Conservation (phyloP, 371 early-diverging fungal species). For the Mucor velutinosus region DNA sequence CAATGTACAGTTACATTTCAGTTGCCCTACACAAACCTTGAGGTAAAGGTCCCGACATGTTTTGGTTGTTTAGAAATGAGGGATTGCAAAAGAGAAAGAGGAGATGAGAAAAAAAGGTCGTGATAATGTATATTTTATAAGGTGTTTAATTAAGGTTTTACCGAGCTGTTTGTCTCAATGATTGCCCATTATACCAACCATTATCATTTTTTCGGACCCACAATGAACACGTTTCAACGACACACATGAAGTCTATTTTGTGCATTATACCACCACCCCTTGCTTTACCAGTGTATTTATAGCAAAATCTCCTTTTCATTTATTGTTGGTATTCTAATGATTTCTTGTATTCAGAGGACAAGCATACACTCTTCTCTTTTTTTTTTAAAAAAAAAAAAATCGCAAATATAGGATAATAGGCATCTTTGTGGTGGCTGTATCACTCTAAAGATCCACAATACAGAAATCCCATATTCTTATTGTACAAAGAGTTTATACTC, state of each 20-base stretch:
- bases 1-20: background rate
- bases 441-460: background rate
- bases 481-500: conserved; percentile 33
- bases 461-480: conserved; percentile 3
- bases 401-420: background rate
- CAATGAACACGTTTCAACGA: background rate
- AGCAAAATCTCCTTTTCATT: too few species aligned
- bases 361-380: background rate
- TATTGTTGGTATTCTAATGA: too few species aligned
- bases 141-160: background rate
- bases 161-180: background rate
- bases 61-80: background rate
- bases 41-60: conserved; percentile 45
- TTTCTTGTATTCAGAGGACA: too few species aligned
- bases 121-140: background rate
- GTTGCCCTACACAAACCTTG: conserved; percentile 17
- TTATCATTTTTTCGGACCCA: background rate
- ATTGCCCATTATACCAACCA: background rate
- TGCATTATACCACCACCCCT: background rate
- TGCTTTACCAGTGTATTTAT: too few species aligned
- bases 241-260: background rate
- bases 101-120: background rate
- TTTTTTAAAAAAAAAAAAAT: background rate
- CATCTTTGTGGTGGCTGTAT: background rate
- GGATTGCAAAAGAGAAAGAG: background rate